These are phyloP conservation scores for Elaeagnus macrophylla DNA, from an alignment of 306 rosid genomes.

Conservation along the genomic window DNA sequence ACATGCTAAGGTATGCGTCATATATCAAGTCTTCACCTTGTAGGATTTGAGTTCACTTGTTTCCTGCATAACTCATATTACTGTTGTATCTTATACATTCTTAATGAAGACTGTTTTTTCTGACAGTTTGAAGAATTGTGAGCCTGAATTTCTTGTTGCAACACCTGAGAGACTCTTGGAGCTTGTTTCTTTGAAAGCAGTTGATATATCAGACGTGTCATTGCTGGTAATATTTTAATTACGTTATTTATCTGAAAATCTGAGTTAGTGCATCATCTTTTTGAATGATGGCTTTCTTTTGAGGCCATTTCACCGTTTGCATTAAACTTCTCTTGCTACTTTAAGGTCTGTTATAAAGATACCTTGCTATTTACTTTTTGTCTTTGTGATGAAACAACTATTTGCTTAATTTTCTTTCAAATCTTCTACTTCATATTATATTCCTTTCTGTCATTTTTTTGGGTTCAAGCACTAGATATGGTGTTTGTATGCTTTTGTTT, in stretches of 20 bases:
- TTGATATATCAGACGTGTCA: constrained; percentile 77
- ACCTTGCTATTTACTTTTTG: no score
- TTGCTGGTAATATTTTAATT: constrained; percentile 47
- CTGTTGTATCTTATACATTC: constrained; percentile 4
- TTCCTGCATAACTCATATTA: not conserved
- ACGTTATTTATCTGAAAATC: not conserved
- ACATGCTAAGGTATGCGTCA: not conserved
- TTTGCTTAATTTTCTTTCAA: no score
- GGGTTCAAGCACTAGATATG: no score
- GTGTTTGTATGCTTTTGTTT: no score
- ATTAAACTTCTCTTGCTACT: no score
- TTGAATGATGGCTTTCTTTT: not conserved
- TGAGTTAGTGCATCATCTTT: not conserved
- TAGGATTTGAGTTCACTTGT: not conserved
- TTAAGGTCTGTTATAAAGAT: no score
- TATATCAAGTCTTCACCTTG: not conserved
- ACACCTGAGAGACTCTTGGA: constrained; percentile 94
- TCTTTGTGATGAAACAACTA: no score
- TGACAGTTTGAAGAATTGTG: constrained; percentile 69
- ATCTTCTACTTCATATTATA: no score
- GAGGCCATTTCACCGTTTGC: no score
- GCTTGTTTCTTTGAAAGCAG: constrained; percentile 68
- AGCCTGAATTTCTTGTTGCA: constrained; percentile 88
- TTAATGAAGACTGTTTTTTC: constrained; percentile 17
- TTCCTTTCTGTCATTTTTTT: no score